phyloP scores from a whole-genome alignment of 2,329 filamentous ascomycete species.

The Diplocarpon mali region DNA sequence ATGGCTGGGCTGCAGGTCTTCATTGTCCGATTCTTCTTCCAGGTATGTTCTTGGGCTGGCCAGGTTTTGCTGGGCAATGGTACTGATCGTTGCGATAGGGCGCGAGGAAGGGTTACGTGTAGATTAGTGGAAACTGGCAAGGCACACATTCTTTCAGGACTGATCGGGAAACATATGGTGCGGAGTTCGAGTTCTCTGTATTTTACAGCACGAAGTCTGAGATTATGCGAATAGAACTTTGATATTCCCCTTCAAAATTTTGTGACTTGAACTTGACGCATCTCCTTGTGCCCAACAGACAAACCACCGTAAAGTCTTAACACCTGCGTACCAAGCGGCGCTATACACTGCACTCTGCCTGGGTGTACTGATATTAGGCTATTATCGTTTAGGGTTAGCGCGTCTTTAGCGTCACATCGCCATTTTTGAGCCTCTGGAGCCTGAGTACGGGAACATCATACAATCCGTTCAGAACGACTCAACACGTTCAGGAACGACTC shows the following conservation, averaged over 20 bases:
- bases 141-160: neutral
- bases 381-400: too few species aligned
- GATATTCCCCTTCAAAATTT: neutral
- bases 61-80: conserved; percentile 4
- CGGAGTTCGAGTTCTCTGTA: conserved; percentile 2
- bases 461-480: too few species aligned
- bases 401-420: too few species aligned
- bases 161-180: conserved; percentile 1
- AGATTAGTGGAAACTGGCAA: conserved; percentile 24
- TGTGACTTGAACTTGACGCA: neutral
- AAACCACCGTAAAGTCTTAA: too few species aligned
- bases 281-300: too few species aligned
- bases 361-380: too few species aligned
- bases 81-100: conserved; percentile 32
- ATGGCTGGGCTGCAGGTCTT: conserved; percentile 98
- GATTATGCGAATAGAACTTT: conserved; percentile 2
- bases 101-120: conserved; percentile 59
- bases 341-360: too few species aligned
- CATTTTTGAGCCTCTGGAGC: conserved; percentile 1
- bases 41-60: conserved; percentile 39
- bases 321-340: too few species aligned
- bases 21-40: conserved; percentile 97
- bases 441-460: conserved; percentile 7
- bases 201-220: neutral
- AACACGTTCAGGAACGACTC: conserved; percentile 5